Evolutionary conservation across 1,139 yeast genomes (phyloP), one percentile per base, ranked within the genome.

Genomic region (Entelexis paramagnoliae): DNA sequence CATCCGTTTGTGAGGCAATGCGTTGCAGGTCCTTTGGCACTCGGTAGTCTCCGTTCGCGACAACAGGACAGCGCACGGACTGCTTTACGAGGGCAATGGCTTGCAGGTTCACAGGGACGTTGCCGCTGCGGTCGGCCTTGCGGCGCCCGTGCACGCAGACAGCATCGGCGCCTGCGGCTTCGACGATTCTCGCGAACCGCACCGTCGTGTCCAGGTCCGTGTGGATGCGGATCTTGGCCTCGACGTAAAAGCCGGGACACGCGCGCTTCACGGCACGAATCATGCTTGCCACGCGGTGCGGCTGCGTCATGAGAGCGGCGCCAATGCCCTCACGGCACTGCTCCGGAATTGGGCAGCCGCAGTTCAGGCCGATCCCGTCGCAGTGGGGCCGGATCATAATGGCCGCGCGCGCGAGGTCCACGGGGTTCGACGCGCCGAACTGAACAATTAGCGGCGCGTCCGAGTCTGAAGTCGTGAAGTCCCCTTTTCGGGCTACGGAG

Each of bases 301-400:
- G 87, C 57, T 85, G 81, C 29, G 80, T 72, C 88, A 91, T 89
- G 51, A 91, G 72, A 0, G 96, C 96, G 1, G 97, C 96, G 4
- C 98, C 98, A 26, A 91, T 88, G 17, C 98, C 98, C 65, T 88
- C 96, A 46, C 95, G 75, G 6, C 86, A 86, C 66, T 91, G 98
- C 59, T 91, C 97, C 58, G 82, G 84, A 49, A 91, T 88, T 1
- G 98, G 98, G 68, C 98, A 91, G 0, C 98, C 98, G 68, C 98
- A 91, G 70, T 91, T 93, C 52, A 91, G 73, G 0, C 98, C 96
- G 32, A 91, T 81, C 1, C 95, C 98, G 67, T 91, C 96, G 43
- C 87, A 91, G 63, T 78, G 86, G 0, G 95, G 95, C 56, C 78
- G 78, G n/a, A 89, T 80, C 88, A 91, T 80, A 51, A 82, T 87